Base-by-base conservation (phyloP, 2,329 filamentous ascomycete species). In the Fusarium fracticaudum region DNA sequence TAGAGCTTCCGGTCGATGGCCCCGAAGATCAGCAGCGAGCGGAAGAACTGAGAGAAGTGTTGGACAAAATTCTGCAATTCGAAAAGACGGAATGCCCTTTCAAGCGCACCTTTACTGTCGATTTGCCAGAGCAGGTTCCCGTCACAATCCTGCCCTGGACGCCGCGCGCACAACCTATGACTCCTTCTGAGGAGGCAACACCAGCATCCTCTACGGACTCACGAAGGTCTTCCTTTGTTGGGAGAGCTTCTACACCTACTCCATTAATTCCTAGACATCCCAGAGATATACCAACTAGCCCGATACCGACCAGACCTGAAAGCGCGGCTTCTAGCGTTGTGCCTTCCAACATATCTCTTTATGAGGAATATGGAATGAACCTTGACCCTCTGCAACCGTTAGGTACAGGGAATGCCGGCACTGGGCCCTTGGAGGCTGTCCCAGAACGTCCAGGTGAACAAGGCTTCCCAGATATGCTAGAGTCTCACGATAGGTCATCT, bases 21-120 rank as follows among this genome's bases (percentile, higher is more conserved):
- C 38, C 69, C 3, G 75, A 80, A 60, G 78, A 83, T 40, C 86
- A 88, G 72, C 83, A 86, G 48, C 88, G 90, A 74, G 91, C 94
- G 9, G 87, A 89, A 61, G 87, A 91, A 41, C 85, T 98, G 73
- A 93, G 93, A 78, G 85, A 85, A 17, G 91, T 94, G 14, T 83
- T 98, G 35, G 88, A 88, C 60, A 90, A 91, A 71, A 90, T 97
- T 20, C 85, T 98, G 51, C 91, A 93, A 72, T 98, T 96, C 79
- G 95, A 98, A 82, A 93, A 93, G 79, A 98, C 95, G 0, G 89
- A 91, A 50, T 98, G 95, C 81, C 95, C 95, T 1, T 98, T 98
- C 81, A 88, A 91, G 77, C 88, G 94, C 68, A 88, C 89, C 7
- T 97, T 97, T 76, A 91, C 90, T 0, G 91, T 96, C 17, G 88